Evolutionary conservation across 2,329 filamentous ascomycete species (phyloP).

Genomic region (Fusarium veterinarium): DNA sequence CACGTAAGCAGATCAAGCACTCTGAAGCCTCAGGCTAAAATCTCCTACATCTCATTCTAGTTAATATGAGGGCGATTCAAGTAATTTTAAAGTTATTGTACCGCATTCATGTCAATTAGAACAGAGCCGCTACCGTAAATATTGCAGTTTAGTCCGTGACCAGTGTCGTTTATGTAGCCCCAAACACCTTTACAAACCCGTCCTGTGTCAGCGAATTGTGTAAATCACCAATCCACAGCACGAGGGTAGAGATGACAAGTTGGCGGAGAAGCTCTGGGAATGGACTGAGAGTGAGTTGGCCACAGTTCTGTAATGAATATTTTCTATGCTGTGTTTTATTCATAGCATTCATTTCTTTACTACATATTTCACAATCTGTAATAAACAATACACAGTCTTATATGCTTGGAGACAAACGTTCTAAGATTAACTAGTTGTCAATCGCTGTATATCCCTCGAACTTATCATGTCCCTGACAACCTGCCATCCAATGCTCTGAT

Average conservation of each 20-base stretch:
- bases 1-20: neutral
- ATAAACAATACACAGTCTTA: neutral
- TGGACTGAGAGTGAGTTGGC: neutral
- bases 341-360: accelerated
- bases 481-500: slow-evolving; percentile 42
- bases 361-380: neutral
- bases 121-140: neutral
- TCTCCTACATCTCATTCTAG: too few species aligned
- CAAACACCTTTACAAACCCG: accelerated
- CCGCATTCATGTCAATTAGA: accelerated
- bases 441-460: neutral
- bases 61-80: accelerated
- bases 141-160: too few species aligned
- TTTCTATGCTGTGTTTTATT: accelerated
- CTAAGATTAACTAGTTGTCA: accelerated
- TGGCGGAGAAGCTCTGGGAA: neutral
- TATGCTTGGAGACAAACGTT: accelerated
- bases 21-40: too few species aligned
- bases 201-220: accelerated
- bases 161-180: accelerated
- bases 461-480: slow-evolving; percentile 26
- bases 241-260: accelerated
- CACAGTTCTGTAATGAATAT: accelerated
- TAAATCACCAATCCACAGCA: neutral
- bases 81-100: accelerated